phyloP scores from a whole-genome alignment of 2,329 filamentous ascomycete species.

The Eutypella sp. region DNA sequence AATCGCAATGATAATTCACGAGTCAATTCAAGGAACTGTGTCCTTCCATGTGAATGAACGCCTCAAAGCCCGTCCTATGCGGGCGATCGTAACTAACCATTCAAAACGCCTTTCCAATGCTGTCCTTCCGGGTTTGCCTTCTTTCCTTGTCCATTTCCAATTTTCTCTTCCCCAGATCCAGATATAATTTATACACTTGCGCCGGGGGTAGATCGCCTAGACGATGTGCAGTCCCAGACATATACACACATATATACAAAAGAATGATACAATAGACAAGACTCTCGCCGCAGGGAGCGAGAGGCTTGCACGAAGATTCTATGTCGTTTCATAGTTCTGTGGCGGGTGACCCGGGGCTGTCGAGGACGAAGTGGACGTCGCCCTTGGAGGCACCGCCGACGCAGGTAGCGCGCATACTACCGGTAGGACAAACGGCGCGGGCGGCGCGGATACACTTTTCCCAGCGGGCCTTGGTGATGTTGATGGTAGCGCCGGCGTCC shows the following conservation, averaged over 20 bases:
- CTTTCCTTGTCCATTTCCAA: too few relatives aligned
- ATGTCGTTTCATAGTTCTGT: background rate
- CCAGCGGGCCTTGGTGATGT: conserved; percentile 48
- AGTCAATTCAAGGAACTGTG: background rate
- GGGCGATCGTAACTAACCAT: background rate
- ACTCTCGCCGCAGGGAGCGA: too few relatives aligned
- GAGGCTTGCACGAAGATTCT: too few relatives aligned
- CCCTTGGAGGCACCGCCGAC: conserved; percentile 42
- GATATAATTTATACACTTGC: too few relatives aligned
- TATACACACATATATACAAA: too few relatives aligned
- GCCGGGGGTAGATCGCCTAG: too few relatives aligned
- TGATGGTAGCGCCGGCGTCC: conserved; percentile 41
- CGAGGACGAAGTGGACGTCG: conserved; percentile 39
- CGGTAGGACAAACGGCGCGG: conserved; percentile 44
- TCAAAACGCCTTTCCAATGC: too few relatives aligned
- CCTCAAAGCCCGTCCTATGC: background rate
- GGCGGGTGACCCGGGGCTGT: conserved; percentile 16
- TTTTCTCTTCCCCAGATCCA: too few relatives aligned
- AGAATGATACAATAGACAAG: too few relatives aligned
- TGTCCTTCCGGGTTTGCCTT: too few relatives aligned
- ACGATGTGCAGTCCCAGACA: too few relatives aligned
- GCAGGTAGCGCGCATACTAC: conserved; percentile 42
- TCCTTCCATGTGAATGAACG: background rate
- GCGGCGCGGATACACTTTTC: conserved; percentile 51
- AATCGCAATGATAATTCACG: too few relatives aligned